Base-by-base conservation (phyloP, 2,329 filamentous ascomycete species). In the Lizonia empirigonia region DNA sequence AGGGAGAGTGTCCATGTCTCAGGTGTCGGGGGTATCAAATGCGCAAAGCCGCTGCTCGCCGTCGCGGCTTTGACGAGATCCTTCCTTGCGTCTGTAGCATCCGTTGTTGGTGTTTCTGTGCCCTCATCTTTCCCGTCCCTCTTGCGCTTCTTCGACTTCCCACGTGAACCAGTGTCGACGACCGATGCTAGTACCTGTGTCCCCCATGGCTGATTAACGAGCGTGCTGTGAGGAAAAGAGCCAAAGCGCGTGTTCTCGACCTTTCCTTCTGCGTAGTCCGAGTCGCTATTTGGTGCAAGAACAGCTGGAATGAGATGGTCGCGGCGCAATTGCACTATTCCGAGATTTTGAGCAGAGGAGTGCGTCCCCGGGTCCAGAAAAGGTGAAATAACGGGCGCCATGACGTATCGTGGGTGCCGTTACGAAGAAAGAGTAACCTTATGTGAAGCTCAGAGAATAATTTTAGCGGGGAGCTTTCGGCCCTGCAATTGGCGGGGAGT, bases 181-280 rank as follows among this genome's bases (percentile, higher is more conserved):
- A 87, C 85, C 1, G 91, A 96, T 7, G 94, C 94, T 37, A 90
- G 83, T 18, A 97, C 86, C 71, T 97, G 94, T 6, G 89, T 91
- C 22, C 94, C 94, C 93, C 93, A 97, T 33, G 90, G 88, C 45
- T 91, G 79, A 5, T 85, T 80, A 47, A 96, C 67, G 20, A 81
- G 71, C 0, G 77, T 80, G 55, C 70, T 77, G 61, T 81, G 79
- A 2, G 79, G 79, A 47, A 77, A 81, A 12, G 92, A 96, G 39
- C 94, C 94, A 67, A 96, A 99, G 35, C 92, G 86, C 1, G 93
- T 99, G 76, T 96, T 97, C 45, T 92, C 85, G 34, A 81, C 77
- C 16, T 74, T 74, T 42, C 77, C 77, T 55, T 78, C 77, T 46
- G 73, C 58, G 70, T 77, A 68, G 65, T 79, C 70, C 50, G 76